A percentile compares a stretch with the other conserved stretches of the same genome.
Evolutionary conservation across 164 flowering plant genomes (phyloP).

Genomic region (Tinospora cordifolia): DNA sequence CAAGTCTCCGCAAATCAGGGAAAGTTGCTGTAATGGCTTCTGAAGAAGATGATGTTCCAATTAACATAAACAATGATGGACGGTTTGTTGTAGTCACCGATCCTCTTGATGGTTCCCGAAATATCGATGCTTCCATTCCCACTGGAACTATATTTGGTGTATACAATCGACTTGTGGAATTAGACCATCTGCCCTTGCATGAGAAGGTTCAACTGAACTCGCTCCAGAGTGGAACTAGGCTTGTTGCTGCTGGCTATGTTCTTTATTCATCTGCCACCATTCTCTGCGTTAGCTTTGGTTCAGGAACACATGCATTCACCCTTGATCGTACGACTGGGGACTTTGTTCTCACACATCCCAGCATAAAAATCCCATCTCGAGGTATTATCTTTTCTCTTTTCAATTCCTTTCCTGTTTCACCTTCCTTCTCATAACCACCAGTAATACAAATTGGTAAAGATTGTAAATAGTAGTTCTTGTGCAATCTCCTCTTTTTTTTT

Average conservation of each 20-base stretch:
- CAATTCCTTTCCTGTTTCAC: not conserved
- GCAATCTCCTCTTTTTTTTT: too few relatives aligned
- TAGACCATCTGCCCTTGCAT: slow-evolving; percentile 62
- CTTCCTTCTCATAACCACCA: not conserved
- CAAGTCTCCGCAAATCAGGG: slow-evolving; percentile 67
- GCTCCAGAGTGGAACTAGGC: slow-evolving; percentile 77
- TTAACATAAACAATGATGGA: slow-evolving; percentile 76
- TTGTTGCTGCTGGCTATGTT: slow-evolving; percentile 82
- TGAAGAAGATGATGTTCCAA: slow-evolving; percentile 82
- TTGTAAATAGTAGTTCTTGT: not conserved
- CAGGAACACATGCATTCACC: slow-evolving; percentile 87
- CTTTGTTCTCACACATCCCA: slow-evolving; percentile 80
- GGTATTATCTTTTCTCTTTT: slow-evolving; percentile 38
- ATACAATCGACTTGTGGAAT: slow-evolving; percentile 66
- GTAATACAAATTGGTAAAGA: not conserved
- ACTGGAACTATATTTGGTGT: slow-evolving; percentile 96
- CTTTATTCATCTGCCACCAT: slow-evolving; percentile 96
- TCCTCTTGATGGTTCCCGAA: slow-evolving; percentile 92
- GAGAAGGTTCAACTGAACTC: slow-evolving; percentile 82
- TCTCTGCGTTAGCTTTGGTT: slow-evolving; percentile 75
- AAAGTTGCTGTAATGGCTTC: slow-evolving; percentile 94
- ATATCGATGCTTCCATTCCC: slow-evolving; percentile 95
- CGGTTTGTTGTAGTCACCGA: slow-evolving; percentile 90
- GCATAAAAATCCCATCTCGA: slow-evolving; percentile 73
- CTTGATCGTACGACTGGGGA: slow-evolving; percentile 87